These are phyloP conservation scores for Moniliella sp. DNA, from an alignment of 1,284 basidiomycete species.

Conservation along the genomic window DNA sequence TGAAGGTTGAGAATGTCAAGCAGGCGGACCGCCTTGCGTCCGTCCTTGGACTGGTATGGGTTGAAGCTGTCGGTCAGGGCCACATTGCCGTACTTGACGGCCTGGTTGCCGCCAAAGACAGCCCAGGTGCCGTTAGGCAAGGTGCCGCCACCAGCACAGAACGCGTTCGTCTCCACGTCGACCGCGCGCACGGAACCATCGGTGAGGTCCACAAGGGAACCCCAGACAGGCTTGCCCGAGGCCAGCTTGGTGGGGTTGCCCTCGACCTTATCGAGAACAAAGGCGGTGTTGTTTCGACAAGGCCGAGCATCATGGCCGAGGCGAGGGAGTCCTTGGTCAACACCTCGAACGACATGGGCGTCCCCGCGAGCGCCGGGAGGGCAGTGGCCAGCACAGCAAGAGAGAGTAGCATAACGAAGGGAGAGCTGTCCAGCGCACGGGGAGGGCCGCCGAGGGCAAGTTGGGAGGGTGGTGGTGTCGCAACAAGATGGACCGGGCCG, in stretches of 20 bases:
- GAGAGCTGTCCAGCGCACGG: too few relatives aligned
- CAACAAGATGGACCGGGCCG: too few relatives aligned
- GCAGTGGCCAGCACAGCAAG: too few relatives aligned
- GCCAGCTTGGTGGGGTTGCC: constrained; percentile 23
- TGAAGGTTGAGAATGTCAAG: constrained; percentile 28
- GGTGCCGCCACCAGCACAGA: constrained; percentile 32
- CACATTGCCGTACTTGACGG: constrained; percentile 25
- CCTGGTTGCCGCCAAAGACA: constrained; percentile 34
- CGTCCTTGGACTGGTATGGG: constrained; percentile 22
- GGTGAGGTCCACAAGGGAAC: constrained; percentile 14
- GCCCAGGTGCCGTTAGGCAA: constrained; percentile 34
- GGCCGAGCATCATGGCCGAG: constrained; percentile 32
- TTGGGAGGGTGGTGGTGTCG: too few relatives aligned
- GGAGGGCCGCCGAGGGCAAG: too few relatives aligned
- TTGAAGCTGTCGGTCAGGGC: constrained; percentile 2
- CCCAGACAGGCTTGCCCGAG: constrained; percentile 25
- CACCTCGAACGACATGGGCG: too few relatives aligned
- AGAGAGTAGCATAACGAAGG: too few relatives aligned
- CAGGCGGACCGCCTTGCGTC: constrained; percentile 23
- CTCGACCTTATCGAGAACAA: constrained; percentile 36
- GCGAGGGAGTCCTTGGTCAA: constrained; percentile 22
- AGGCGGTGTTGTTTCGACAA: constrained; percentile 27
- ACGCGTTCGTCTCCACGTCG: constrained; percentile 32
- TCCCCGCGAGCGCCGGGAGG: too few relatives aligned
- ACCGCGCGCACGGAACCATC: constrained; percentile 18